Conservation (phyloP, 495 filamentous ascomycete species). For the Penicillium mononematosum region DNA sequence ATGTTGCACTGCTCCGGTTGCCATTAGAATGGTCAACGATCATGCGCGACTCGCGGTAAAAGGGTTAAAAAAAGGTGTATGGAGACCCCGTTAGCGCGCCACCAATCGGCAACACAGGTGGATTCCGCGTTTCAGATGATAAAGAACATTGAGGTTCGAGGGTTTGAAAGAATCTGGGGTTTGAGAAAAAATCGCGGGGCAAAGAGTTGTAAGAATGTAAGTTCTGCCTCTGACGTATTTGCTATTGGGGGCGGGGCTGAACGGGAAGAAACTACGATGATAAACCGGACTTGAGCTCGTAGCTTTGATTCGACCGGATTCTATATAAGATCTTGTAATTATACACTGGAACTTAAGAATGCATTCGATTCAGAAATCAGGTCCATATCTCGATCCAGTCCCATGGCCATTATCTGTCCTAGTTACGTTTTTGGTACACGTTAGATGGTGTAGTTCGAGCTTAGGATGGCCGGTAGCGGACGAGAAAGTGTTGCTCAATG, state of each 20-base stretch:
- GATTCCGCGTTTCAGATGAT: slow-evolving; percentile 17
- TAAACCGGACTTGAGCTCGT: slow-evolving; percentile 27
- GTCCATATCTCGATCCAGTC: slow-evolving; percentile 5
- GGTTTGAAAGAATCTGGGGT: slow-evolving; percentile 3
- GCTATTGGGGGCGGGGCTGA: slow-evolving; percentile 23
- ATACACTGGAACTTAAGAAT: slow-evolving; percentile 14
- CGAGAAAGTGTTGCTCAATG: neutral
- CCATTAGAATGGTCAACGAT: slow-evolving; percentile 41
- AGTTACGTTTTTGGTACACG: neutral
- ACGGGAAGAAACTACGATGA: slow-evolving; percentile 29
- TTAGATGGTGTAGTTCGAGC: neutral
- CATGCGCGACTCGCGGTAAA: slow-evolving; percentile 37
- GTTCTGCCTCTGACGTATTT: slow-evolving; percentile 33
- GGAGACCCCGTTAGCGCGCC: slow-evolving; percentile 27
- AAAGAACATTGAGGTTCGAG: slow-evolving; percentile 18
- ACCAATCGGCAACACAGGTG: slow-evolving; percentile 27
- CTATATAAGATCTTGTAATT: slow-evolving; percentile 23
- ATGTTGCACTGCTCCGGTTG: slow-evolving; percentile 45
- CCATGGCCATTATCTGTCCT: neutral
- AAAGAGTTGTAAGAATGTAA: slow-evolving; percentile 19
- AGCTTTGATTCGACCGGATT: slow-evolving; percentile 21
- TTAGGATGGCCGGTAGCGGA: neutral
- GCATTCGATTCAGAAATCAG: slow-evolving; percentile 17
- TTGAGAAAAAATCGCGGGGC: slow-evolving; percentile 19
- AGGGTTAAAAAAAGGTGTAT: slow-evolving; percentile 17